Evolutionary conservation across 306 rosid genomes (phyloP).

Genomic region (Vicia villosa): DNA sequence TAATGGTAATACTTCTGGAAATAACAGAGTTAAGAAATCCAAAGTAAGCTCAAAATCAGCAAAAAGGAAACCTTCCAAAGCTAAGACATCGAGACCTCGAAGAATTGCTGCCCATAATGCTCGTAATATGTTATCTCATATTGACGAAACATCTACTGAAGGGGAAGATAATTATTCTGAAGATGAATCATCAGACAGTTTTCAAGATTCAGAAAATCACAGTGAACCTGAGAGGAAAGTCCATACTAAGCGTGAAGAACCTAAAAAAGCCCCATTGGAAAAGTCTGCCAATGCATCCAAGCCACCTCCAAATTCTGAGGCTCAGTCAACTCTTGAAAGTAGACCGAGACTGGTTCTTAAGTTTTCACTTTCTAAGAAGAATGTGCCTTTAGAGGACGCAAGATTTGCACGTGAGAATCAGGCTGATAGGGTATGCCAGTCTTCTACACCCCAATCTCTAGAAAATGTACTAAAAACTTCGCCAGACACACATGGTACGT

Average conservation of each 20-base stretch:
- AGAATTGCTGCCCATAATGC: slow-evolving; percentile 78
- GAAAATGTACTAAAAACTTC: slow-evolving; percentile 35
- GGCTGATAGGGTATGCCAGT: slow-evolving; percentile 40
- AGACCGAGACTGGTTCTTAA: slow-evolving; percentile 62
- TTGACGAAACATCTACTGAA: slow-evolving; percentile 64
- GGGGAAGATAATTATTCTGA: slow-evolving; percentile 61
- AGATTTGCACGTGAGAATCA: slow-evolving; percentile 38
- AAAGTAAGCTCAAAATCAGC: slow-evolving; percentile 49
- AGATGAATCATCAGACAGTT: slow-evolving; percentile 64
- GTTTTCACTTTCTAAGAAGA: slow-evolving; percentile 65
- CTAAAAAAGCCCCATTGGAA: slow-evolving; percentile 39
- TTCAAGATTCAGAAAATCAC: slow-evolving; percentile 46
- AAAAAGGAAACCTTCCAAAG: slow-evolving; percentile 58
- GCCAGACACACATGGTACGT: slow-evolving; percentile 32
- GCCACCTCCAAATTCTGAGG: slow-evolving; percentile 45
- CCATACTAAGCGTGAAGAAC: slow-evolving; percentile 39
- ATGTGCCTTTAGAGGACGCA: slow-evolving; percentile 46
- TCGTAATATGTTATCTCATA: slow-evolving; percentile 64
- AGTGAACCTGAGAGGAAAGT: slow-evolving; percentile 50
- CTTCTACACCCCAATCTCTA: slow-evolving; percentile 47
- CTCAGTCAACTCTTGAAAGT: slow-evolving; percentile 47
- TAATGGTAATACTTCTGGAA: slow-evolving; percentile 51
- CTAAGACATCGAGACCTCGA: slow-evolving; percentile 66
- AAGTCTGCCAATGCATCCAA: slow-evolving; percentile 43
- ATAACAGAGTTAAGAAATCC: slow-evolving; percentile 54